Evolutionary conservation across 805 yeast species (phyloP), one percentile per base, ranked within the genome.

Genomic region (Priceomyces carsonii): DNA sequence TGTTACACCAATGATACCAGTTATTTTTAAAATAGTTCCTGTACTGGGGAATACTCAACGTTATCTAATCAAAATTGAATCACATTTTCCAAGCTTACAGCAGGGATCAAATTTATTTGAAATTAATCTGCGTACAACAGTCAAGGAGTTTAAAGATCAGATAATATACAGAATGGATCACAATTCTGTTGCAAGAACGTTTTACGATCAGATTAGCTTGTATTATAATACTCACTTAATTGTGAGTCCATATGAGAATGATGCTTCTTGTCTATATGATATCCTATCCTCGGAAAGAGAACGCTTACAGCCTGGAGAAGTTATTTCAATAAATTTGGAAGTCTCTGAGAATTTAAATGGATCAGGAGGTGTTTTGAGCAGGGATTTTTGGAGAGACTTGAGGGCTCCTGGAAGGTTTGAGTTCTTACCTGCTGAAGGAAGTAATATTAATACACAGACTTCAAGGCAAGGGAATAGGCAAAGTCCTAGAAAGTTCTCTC

Each of bases 321-420:
- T 50, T 6, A 27, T 48, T 13, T 18, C 20, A 1, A 14, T 57
- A 25, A 39, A 45, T 26, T 41, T 57, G 9, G 31, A 28, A 5
- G 37, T 57, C 7, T 26, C 38, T 10, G 37, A 33, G 8, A 45
- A 40, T 29, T 26, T 48, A 9, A 48, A 44, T 29, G 55, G 53
- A 1, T 43, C 43, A 16, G 55, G 54, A 12, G 59, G 61, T 8
- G 45, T 57, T 7, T 44, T 57, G 15, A 56, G 59, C 29, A 32
- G 59, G 16, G 43, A 49, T 7, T 58, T 58, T 26, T 52, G 45
- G 50, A 39, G 45, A 27, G 63, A 57, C 28, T 30, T 58, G 12
- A 39, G 48, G 8, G 40, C 54, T 1, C 29, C 40, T 10, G 32
- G 43, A 20, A 32, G 59, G 25, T 53, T 57, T 39, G 48, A 54